Conservation (phyloP, 2,329 filamentous ascomycete species). For the Aspergillus luchuensis region DNA sequence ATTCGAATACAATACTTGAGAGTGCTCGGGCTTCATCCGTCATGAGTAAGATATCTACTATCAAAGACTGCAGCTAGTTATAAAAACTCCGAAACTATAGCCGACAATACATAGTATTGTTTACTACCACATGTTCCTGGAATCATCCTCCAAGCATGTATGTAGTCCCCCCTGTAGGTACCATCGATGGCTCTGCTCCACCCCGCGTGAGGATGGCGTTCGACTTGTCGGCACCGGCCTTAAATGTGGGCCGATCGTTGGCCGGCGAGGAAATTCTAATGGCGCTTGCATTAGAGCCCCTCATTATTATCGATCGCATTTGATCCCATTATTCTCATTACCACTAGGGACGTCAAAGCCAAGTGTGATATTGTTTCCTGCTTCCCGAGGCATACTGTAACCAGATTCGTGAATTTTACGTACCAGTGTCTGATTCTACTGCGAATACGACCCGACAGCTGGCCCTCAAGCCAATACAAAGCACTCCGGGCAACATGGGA, state of each 20-base stretch:
- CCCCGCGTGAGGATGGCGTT: neutral
- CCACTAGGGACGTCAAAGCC: neutral
- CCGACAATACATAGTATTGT: too few relatives aligned
- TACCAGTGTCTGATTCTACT: neutral
- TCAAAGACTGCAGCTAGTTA: neutral
- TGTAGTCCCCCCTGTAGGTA: neutral
- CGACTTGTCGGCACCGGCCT: neutral
- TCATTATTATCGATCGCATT: neutral
- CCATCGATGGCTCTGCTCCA: neutral
- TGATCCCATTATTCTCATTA: neutral
- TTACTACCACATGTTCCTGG: too few relatives aligned
- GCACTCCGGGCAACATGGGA: slow-evolving; percentile 26
- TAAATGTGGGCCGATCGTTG: slow-evolving; percentile 1
- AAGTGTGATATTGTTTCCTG: neutral
- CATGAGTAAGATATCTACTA: neutral
- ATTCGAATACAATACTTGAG: too few relatives aligned
- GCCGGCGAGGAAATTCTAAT: neutral
- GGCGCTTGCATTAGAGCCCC: slow-evolving; percentile 8
- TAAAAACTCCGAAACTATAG: too few relatives aligned
- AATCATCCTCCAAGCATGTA: too few relatives aligned
- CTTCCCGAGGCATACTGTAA: neutral
- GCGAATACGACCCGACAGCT: neutral
- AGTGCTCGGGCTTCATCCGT: neutral
- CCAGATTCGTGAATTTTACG: neutral
- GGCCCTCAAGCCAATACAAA: neutral